Evolutionary conservation across 2,329 filamentous ascomycete genomes (phyloP), one percentile per base, ranked within the genome.

Genomic region (Colletotrichum brevisporum): DNA sequence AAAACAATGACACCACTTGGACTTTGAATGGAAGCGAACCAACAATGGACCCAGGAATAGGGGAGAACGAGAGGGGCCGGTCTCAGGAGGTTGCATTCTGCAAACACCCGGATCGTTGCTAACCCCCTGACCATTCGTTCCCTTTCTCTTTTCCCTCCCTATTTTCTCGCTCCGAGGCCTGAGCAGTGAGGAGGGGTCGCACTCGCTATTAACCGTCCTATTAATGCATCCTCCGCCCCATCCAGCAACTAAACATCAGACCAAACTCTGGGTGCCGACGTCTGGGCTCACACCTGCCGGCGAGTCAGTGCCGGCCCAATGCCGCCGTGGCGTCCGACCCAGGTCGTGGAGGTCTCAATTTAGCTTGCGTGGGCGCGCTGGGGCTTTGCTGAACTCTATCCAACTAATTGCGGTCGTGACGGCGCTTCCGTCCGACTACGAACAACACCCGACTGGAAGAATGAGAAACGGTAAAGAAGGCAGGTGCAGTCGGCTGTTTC

Each of bases 381-480:
- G 67, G 67, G 67, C 67, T 69, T 47, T 69, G 67, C 43, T 69
- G 51, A 69, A 69, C 67, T 56, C 27, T 69, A 57, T 69, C 52
- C 26, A 47, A 39, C 36, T 5, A 55, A 56, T 61, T 48, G 63
- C 16, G n/a, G 48, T n/a, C 6, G 43, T 27, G 15, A 26, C 61
- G 45, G 13, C 26, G 54, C 41, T 18, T 48, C n/a, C 51, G 56
- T 59, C 50, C 61, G 24, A 59, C 61, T 10, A 43, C 41, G 41
- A 43, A 13, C 41, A 43, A 36, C 31, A 36, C n/a, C n/a, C n/a
- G n/a, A n/a, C n/a, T 36, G 31, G 8, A 36, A 10, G 8, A 9
- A 8, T n/a, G n/a, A n/a, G n/a, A n/a, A n/a, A n/a, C n/a, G n/a
- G 10, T 36, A 36, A 36, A 4, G 10, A 36, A 36, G 31, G 31